A percentile compares a stretch with the other conserved stretches of the same genome.
These are phyloP conservation scores for Intubia oerlemansii DNA, from an alignment of 2,329 filamentous ascomycete genomes.

Conservation along the genomic window DNA sequence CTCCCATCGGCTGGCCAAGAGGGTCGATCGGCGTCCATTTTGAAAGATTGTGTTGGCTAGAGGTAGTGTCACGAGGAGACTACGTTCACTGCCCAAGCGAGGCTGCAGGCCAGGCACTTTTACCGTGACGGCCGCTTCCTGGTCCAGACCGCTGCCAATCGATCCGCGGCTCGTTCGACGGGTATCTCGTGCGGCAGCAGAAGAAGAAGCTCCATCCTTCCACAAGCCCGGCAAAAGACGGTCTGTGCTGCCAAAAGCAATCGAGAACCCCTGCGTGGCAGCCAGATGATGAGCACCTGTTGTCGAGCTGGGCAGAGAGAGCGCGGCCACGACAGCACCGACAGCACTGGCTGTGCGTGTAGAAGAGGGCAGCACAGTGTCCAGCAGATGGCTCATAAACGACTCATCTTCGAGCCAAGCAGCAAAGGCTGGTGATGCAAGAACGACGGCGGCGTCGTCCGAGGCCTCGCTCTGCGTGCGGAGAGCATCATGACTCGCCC, in stretches of 20 bases:
- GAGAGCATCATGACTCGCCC: background rate
- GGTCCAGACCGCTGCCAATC: conserved; percentile 12
- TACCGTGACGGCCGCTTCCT: conserved; percentile 20
- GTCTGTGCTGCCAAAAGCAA: conserved; percentile 22
- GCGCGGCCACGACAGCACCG: conserved; percentile 32
- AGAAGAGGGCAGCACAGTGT: conserved; percentile 8
- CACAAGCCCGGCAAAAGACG: conserved; percentile 25
- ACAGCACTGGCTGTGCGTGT: conserved; percentile 20
- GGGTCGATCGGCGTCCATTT: conserved; percentile 40
- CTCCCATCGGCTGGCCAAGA: conserved; percentile 24
- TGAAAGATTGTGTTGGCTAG: conserved; percentile 62
- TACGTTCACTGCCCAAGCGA: conserved; percentile 10
- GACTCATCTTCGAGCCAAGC: conserved; percentile 21
- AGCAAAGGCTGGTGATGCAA: conserved; percentile 27
- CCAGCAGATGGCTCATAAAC: conserved; percentile 16
- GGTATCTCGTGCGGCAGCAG: too few species aligned
- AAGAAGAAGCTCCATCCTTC: too few species aligned
- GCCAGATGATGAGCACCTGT: conserved; percentile 2
- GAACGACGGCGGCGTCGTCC: conserved; percentile 22
- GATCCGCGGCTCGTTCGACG: conserved; percentile 1
- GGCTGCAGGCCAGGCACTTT: conserved; percentile 9
- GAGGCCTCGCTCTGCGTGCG: conserved; percentile 2
- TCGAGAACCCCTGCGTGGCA: conserved; percentile 23
- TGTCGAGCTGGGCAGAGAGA: conserved; percentile 16
- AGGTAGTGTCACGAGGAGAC: conserved; percentile 30